A percentile compares a stretch with the other conserved stretches of the same genome.
Evolutionary conservation across 140 eudicot genomes (phyloP).

Genomic region (Bidens hawaiensis): DNA sequence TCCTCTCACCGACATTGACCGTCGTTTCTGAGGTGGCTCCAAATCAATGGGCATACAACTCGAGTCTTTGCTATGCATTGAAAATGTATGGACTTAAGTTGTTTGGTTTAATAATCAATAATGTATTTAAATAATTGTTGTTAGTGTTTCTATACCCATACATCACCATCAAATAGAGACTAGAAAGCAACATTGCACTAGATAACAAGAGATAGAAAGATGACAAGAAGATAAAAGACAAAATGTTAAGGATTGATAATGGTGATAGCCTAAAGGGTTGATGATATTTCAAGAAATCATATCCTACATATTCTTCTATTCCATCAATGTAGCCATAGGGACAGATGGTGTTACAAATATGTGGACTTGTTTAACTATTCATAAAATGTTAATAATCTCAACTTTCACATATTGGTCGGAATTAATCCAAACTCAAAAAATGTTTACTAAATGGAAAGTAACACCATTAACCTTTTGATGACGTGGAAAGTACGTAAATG

Average conservation of each 20-base stretch:
- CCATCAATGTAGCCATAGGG: slow-evolving; percentile 31
- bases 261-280: slow-evolving; percentile 31
- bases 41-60: background rate
- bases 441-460: no score
- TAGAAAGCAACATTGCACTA: slow-evolving; percentile 34
- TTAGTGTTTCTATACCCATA: slow-evolving; percentile 32
- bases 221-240: slow-evolving; percentile 29
- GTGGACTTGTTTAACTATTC: slow-evolving; percentile 18
- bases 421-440: no score
- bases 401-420: no score
- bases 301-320: slow-evolving; percentile 33
- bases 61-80: background rate
- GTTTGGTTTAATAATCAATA: slow-evolving; percentile 18
- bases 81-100: background rate
- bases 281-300: slow-evolving; percentile 33
- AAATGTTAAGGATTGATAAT: slow-evolving; percentile 34
- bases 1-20: background rate
- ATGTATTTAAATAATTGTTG: slow-evolving; percentile 21
- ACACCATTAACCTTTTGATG: no score
- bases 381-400: no score
- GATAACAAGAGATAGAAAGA: slow-evolving; percentile 24
- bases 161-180: slow-evolving; percentile 32
- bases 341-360: slow-evolving; percentile 23
- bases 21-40: background rate
- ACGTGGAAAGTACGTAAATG: no score